Percentiles rank a stretch among this genome's conserved stretches.
Conservation (phyloP, 306 rosid species). For the Phaseolus lunatus region DNA sequence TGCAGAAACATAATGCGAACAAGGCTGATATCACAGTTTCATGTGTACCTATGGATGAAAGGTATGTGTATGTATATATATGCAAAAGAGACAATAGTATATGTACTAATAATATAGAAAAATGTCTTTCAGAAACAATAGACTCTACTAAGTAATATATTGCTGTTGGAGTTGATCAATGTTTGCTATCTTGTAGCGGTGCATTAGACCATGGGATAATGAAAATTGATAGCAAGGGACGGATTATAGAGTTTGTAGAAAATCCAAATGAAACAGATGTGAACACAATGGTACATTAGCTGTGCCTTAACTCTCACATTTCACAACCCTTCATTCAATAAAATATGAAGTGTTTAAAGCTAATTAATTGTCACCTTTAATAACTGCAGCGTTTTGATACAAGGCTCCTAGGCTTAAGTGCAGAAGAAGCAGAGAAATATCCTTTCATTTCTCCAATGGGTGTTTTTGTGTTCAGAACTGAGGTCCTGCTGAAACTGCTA, state of each 20-base stretch:
- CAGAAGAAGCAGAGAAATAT: conserved; percentile 57
- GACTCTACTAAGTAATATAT: conserved; percentile 1
- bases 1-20: conserved; percentile 73
- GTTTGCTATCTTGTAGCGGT: conserved; percentile 54
- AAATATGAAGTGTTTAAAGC: conserved; percentile 5
- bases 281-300: conserved; percentile 70
- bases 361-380: conserved; percentile 34
- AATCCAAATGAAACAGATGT: conserved; percentile 73
- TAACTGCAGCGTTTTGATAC: conserved; percentile 75
- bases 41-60: conserved; percentile 82
- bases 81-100: background rate
- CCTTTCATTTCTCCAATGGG: conserved; percentile 93
- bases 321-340: background rate
- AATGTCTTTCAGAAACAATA: conserved; percentile 11
- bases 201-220: conserved; percentile 80
- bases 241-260: conserved; percentile 63
- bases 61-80: conserved; percentile 49
- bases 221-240: conserved; percentile 72
- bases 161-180: conserved; percentile 41
- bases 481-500: conserved; percentile 72
- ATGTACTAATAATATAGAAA: background rate
- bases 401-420: conserved; percentile 66
- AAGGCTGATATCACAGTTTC: conserved; percentile 90
- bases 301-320: background rate
- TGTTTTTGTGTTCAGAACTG: conserved; percentile 79